A percentile compares a stretch with the other conserved stretches of the same genome.
Evolutionary conservation across 2,329 filamentous ascomycete genomes (phyloP).

Genomic region (Beauveria scarabaeidicola): DNA sequence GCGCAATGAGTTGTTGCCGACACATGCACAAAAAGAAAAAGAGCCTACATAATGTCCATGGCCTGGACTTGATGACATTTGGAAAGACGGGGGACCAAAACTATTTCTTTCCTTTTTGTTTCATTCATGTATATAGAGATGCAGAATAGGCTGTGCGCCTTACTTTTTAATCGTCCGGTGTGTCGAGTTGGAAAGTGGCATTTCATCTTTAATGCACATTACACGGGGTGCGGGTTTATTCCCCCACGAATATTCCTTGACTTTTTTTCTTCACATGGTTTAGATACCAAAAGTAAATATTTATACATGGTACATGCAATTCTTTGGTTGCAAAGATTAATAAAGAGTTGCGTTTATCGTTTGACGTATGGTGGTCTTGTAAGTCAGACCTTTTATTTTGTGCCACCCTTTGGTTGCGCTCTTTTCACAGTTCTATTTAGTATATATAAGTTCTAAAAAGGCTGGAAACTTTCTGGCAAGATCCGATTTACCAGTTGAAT

Average conservation of each 20-base stretch:
- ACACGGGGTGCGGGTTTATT: neutral
- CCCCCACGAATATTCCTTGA: constrained; percentile 8
- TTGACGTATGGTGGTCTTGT: no score
- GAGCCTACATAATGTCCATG: constrained; percentile 7
- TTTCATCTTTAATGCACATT: constrained; percentile 10
- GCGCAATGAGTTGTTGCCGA: neutral
- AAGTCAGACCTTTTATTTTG: no score
- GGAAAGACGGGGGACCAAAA: neutral
- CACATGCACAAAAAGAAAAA: neutral
- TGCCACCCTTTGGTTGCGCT: no score
- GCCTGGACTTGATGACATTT: neutral
- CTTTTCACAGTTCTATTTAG: no score
- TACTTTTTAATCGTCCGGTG: neutral
- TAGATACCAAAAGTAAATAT: constrained; percentile 17
- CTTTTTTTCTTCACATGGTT: constrained; percentile 16
- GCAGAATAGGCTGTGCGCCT: neutral
- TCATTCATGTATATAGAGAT: constrained; percentile 6
- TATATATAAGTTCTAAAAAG: no score
- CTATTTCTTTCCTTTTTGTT: neutral
- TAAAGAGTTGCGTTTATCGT: no score
- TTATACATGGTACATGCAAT: neutral
- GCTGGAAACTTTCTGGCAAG: no score
- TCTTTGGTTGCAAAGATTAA: no score
- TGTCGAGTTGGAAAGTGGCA: constrained; percentile 5
- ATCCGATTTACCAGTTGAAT: no score